These are phyloP conservation scores for Malassezia sp. DNA, from an alignment of 1,284 basidiomycete species.

Conservation along the genomic window DNA sequence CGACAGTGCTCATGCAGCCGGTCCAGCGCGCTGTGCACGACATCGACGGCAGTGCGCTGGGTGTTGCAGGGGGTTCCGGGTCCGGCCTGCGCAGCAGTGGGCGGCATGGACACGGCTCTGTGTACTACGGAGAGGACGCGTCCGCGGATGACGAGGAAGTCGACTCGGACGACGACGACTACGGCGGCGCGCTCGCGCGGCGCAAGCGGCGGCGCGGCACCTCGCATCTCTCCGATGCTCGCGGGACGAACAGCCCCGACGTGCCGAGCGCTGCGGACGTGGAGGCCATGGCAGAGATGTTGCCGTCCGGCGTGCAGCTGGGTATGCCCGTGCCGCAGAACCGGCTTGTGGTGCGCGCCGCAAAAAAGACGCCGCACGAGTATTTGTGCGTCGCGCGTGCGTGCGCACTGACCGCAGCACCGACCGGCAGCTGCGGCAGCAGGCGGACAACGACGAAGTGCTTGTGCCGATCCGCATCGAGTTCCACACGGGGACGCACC, in stretches of 20 bases:
- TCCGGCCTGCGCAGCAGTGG: neutral
- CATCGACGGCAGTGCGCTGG: slow-evolving; percentile 7
- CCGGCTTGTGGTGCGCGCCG: slow-evolving; percentile 59
- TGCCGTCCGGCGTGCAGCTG: slow-evolving; percentile 57
- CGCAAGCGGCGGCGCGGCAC: slow-evolving; percentile 17
- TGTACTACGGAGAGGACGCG: slow-evolving; percentile 31
- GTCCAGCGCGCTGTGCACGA: slow-evolving; percentile 47
- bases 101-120: neutral
- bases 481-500: slow-evolving; percentile 78
- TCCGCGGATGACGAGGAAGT: slow-evolving; percentile 29
- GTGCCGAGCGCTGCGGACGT: slow-evolving; percentile 11
- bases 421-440: slow-evolving; percentile 30
- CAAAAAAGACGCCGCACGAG: slow-evolving; percentile 57
- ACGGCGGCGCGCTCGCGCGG: slow-evolving; percentile 18
- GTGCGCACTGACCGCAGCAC: too few species aligned
- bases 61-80: too few species aligned
- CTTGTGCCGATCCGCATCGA: slow-evolving; percentile 88
- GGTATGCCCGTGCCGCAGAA: slow-evolving; percentile 71
- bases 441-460: slow-evolving; percentile 51
- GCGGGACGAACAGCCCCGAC: slow-evolving; percentile 4
- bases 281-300: slow-evolving; percentile 25
- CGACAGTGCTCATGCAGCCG: slow-evolving; percentile 83
- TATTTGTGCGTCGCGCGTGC: slow-evolving; percentile 60
- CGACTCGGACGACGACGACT: slow-evolving; percentile 18
- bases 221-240: neutral